Base-by-base conservation (phyloP, 345 rosid genomes). In the Salix purpurea region DNA sequence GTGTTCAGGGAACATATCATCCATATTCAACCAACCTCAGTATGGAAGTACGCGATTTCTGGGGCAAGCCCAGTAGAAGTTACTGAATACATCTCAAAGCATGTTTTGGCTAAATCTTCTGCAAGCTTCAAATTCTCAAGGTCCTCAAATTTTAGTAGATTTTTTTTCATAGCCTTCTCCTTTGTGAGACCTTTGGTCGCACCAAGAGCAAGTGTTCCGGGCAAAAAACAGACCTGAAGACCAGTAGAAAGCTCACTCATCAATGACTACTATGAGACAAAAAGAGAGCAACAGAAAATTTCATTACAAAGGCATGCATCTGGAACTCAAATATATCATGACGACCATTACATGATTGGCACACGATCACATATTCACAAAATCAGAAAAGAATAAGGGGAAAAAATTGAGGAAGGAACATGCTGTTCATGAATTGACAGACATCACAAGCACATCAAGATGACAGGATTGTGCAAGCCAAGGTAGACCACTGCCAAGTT, bases 31-130 rank as follows among this genome's bases (percentile, higher is more conserved):
- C 89, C 71, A 74, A 91, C 99, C 92, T 88, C 42, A 37, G 98
- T 91, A 77, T 93, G 99, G 79, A 96, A 96, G 86, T 93, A 96
- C 69, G 94, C 97, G 83, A 92, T 96, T 86, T 96, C 99, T 18
- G 99, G 97, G 81, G 98, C 94, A 77, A 96, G 97, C 54, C 99
- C 97, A 36, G 99, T 93, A 74, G 97, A 89, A 81, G 99, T 96
- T 64, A 90, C 97, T 69, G 90, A 84, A 84, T 96, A 96, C 95
- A 92, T 93, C 88, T 96, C 92, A 87, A 90, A 91, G 85, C 98
- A 96, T 72, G 99, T 92, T 74, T 92, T 88, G 24, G 90, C 92
- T 72, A 96, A 85, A 68, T 93, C 97, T 85, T 96, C 98, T 16
- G 97, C 98, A 75, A 96, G 99, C 89, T 91, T 91, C 86, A 96